Evolutionary conservation across 139 green algal species (phyloP), one percentile per base, ranked within the genome.

Genomic region (Deuterostichococcus epilithicus): DNA sequence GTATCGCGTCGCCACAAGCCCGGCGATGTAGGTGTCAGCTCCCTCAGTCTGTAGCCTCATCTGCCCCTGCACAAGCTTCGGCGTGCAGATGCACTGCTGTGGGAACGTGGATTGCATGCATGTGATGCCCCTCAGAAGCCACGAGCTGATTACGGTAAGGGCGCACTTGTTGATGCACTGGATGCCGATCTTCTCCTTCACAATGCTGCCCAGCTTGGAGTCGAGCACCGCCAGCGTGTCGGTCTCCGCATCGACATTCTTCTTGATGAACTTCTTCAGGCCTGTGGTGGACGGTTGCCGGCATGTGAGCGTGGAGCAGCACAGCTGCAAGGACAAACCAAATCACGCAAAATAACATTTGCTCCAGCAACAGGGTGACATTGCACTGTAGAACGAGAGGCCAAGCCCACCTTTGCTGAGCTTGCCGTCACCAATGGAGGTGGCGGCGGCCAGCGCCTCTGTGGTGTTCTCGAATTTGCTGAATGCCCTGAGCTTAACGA

Each of bases 181-280:
- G 73, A 99, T 96, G 39, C 90, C 95, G 33, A 99, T 84, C 86
- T 99, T 99, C 82, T 99, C 96, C 84, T 99, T 98, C 76, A 99
- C 94, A 34, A 98, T 81, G 77, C 79, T 91, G 28, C 96, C 96
- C 34, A 99, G 90, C 90, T 99, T 99, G 59, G 96, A 89, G 78
- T 99, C 96, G 39, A 95, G 75, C 20, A 99, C 83, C 4, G 91
- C 94, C 30, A 99, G 87, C 63, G 92, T 95, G 34, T 99, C 95
- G 36, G 83, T 90, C 28, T 88, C 90, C 20, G 80, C 90, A 63
- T 63, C 52, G 18, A 63, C 52, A 75, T 99, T 82, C 85, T 98
- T 98, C 84, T 98, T 98, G 68, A 99, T 80, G 74, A 99, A 98
- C 89, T 98, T 99, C 79, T 98, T 97, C 45, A 99, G 83, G 23